Base-by-base conservation (phyloP, 78 protist species). In the Planoprotostelium fungivorum region DNA sequence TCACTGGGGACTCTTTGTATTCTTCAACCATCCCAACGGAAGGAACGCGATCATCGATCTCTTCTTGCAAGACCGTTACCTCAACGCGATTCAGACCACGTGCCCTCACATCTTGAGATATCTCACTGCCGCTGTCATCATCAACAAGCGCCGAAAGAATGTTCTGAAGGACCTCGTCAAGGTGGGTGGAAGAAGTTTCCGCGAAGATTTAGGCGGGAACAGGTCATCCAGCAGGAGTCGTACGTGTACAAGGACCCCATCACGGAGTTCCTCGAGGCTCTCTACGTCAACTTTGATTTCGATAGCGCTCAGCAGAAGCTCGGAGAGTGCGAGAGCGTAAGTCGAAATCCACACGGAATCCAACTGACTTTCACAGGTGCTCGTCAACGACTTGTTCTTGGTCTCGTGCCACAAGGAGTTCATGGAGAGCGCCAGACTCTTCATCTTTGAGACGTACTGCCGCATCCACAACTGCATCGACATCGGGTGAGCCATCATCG, bases 381-480 rank as follows among this genome's bases (percentile, higher is more conserved):
- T 97, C 28, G 34, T 1, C 35, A 93, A 90, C 35, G 99, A 97
- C 90, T 96, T 85, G 92, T 96, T 96, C 92, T 93, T 97, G 29
- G 28, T 0, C 28, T 9, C 93, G 0, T 37, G 86, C 38, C 51
- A 39, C 31, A 95, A 94, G 34, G 97, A 96, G 37, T 96, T 97
- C 63, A 88, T 96, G 88, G 97, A 96, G 89, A 93, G 88, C 88
- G 97, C 98, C 37, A 95, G 98, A 37, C 94, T 93, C 34, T 93
- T 95, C 63, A 96, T 97, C 88, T 96, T 97, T 87, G 98, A 97
- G 93, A 95, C 95, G 1, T 97, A 96, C 96, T 96, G 97, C 94
- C 92, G 93, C 88, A 95, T 96, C 87, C 98, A 96, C 94, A 89
- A 93, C 92, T 38, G 88, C 89, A 96, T 97, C 88, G 94, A 95